Conservation (phyloP, 257 asterid species). For the Misopates orontium region DNA sequence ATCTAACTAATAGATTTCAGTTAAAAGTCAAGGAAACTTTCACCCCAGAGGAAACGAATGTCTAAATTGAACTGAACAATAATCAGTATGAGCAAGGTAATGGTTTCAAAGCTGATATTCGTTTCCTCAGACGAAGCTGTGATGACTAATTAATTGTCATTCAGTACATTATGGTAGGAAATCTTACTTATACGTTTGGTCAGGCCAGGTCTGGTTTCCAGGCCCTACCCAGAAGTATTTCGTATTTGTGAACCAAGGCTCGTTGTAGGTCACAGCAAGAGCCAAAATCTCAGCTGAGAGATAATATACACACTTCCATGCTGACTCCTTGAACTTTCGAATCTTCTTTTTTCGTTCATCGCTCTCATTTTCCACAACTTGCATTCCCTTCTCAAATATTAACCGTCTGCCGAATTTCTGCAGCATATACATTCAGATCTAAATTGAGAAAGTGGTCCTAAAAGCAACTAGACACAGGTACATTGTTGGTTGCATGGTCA, state of each 20-base stretch:
- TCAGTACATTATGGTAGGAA: constrained; percentile 10
- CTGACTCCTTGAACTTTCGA: constrained; percentile 91
- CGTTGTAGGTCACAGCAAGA: constrained; percentile 72
- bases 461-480: background rate
- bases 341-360: constrained; percentile 64
- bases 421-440: constrained; percentile 34
- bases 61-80: background rate
- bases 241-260: constrained; percentile 85
- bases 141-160: constrained; percentile 13
- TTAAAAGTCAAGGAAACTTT: background rate
- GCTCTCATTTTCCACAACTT: constrained; percentile 47
- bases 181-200: constrained; percentile 77
- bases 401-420: constrained; percentile 72
- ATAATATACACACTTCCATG: constrained; percentile 90
- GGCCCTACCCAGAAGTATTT: constrained; percentile 91
- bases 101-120: constrained; percentile 25
- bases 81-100: background rate
- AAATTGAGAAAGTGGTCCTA: constrained; percentile 27
- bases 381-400: constrained; percentile 69
- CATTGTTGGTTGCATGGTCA: too few species aligned
- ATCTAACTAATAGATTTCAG: background rate
- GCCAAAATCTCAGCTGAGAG: constrained; percentile 90
- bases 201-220: constrained; percentile 85
- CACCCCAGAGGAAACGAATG: background rate
- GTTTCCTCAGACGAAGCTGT: constrained; percentile 3